phyloP scores from a whole-genome alignment of 2,329 filamentous ascomycete species.

The Penicillium sumatraense region DNA sequence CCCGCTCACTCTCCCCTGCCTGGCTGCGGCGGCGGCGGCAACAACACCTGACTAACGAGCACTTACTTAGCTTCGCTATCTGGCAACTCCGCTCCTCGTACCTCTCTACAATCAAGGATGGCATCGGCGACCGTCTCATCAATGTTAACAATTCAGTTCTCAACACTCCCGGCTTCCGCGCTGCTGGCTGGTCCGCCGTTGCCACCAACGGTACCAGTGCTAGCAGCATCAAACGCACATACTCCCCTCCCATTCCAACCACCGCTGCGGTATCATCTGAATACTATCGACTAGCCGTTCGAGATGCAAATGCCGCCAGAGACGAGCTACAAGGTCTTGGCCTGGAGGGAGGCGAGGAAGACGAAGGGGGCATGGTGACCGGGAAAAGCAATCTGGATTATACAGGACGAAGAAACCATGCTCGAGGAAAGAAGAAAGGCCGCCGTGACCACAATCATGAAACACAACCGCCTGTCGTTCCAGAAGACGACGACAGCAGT shows the following conservation, averaged over 20 bases:
- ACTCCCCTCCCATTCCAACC: conserved; percentile 69
- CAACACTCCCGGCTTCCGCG: conserved; percentile 68
- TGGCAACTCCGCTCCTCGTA: conserved; percentile 70
- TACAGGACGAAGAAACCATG: conserved; percentile 52
- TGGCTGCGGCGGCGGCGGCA: too few species aligned
- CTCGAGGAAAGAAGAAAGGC: conserved; percentile 36
- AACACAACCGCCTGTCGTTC: conserved; percentile 57
- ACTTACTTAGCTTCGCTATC: conserved; percentile 60
- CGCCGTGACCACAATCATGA: conserved; percentile 48
- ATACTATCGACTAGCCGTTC: conserved; percentile 60
- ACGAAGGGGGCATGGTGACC: conserved; percentile 67
- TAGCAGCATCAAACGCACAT: conserved; percentile 64
- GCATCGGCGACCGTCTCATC: conserved; percentile 68
- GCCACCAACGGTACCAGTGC: conserved; percentile 45
- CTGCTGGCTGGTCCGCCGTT: conserved; percentile 62
- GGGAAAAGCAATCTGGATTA: conserved; percentile 61
- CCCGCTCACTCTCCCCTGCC: not conserved
- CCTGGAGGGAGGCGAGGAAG: conserved; percentile 60
- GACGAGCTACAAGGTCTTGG: conserved; percentile 34
- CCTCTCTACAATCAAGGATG: conserved; percentile 67
- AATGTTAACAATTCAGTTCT: conserved; percentile 66
- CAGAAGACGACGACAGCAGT: conserved; percentile 69
- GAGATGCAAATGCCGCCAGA: conserved; percentile 35
- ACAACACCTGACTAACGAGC: conserved; percentile 17
- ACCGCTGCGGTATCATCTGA: conserved; percentile 60